phyloP scores from a whole-genome alignment of 2,329 filamentous ascomycete species.

The Uncinocarpus reesii region DNA sequence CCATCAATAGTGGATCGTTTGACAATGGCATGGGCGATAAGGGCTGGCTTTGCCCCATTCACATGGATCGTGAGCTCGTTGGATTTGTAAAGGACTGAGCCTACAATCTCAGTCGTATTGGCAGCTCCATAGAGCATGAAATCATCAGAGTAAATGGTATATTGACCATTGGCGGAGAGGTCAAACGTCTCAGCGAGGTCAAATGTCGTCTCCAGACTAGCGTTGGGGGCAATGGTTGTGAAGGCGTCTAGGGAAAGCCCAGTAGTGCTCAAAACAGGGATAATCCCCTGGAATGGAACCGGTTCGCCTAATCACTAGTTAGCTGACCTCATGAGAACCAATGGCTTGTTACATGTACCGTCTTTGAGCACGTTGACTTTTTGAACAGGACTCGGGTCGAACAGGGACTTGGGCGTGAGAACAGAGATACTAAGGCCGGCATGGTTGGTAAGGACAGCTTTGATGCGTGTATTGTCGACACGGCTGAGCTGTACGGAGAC shows the following conservation, averaged over 20 bases:
- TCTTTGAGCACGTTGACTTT: slow-evolving; percentile 25
- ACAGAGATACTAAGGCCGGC: slow-evolving; percentile 27
- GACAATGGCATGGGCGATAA: neutral
- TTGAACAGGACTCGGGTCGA: slow-evolving; percentile 26
- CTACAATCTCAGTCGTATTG: slow-evolving; percentile 44
- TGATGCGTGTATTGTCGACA: slow-evolving; percentile 27
- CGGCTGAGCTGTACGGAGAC: slow-evolving; percentile 23
- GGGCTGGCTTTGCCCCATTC: slow-evolving; percentile 34
- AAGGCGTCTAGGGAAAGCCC: slow-evolving; percentile 25
- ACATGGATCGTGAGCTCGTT: slow-evolving; percentile 50
- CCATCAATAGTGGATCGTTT: neutral
- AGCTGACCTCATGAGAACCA: no score
- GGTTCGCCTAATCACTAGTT: slow-evolving; percentile 20
- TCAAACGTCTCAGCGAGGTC: slow-evolving; percentile 33
- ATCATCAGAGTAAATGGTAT: slow-evolving; percentile 48
- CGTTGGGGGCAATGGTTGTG: slow-evolving; percentile 24
- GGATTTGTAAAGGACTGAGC: slow-evolving; percentile 47
- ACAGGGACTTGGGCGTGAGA: slow-evolving; percentile 31
- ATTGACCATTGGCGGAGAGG: slow-evolving; percentile 41
- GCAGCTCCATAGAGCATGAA: slow-evolving; percentile 46
- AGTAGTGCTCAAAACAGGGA: slow-evolving; percentile 21
- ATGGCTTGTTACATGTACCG: slow-evolving; percentile 17
- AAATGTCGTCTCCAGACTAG: slow-evolving; percentile 25
- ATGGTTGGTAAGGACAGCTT: slow-evolving; percentile 29
- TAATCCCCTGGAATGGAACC: slow-evolving; percentile 27